Percentiles rank a stretch among this genome's conserved stretches.
phyloP scores from a whole-genome alignment of 306 rosid species.

The Prunus kanzakura region DNA sequence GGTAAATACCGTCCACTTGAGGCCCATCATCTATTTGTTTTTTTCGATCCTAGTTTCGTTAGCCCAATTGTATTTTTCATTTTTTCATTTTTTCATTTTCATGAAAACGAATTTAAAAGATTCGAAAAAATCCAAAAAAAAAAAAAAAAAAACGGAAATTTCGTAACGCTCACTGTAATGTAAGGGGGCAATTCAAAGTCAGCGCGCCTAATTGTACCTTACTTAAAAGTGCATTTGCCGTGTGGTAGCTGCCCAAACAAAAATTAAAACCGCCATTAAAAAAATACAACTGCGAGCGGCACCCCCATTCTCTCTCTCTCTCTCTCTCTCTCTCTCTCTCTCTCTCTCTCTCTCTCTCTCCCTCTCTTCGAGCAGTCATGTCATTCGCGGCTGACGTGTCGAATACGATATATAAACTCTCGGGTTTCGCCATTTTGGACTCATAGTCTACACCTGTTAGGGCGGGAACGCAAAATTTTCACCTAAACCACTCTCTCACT shows the following conservation, averaged over 20 bases:
- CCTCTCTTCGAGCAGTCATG: background rate
- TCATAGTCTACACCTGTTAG: conserved; percentile 38
- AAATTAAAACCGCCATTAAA: background rate
- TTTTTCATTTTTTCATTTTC: no score
- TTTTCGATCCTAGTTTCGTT: no score
- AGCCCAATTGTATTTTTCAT: no score
- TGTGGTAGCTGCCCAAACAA: background rate
- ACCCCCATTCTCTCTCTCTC: background rate
- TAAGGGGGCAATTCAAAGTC: background rate
- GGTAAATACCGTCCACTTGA: background rate
- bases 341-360: background rate
- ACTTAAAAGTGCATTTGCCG: background rate
- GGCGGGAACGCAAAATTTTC: conserved; percentile 82
- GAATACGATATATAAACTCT: conserved; percentile 28
- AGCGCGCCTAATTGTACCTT: background rate
- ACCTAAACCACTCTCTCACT: conserved; percentile 25
- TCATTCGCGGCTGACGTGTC: conserved; percentile 42
- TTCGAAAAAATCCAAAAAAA: no score
- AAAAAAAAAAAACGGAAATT: background rate
- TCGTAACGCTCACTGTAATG: background rate
- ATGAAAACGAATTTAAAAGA: background rate
- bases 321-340: background rate
- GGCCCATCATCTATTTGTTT: background rate
- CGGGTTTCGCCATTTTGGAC: conserved; percentile 37
- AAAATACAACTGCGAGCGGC: background rate